phyloP scores from a whole-genome alignment of 192 early-diverging fungal genomes.

The Entophlyctis luteolus region DNA sequence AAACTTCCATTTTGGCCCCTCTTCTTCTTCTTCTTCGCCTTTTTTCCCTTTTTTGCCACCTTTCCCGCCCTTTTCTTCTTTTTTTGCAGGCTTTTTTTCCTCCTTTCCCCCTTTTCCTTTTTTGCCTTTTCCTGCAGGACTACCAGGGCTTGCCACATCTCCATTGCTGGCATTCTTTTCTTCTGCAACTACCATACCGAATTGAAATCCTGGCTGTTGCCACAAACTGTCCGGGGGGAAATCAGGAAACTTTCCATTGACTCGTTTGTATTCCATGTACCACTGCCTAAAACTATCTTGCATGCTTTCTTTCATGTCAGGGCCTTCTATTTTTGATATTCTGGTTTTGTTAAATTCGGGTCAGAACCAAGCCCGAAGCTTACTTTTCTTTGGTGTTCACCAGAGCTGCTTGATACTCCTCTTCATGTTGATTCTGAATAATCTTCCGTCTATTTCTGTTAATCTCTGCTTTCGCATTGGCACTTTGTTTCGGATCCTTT shows the following conservation, averaged over 20 bases:
- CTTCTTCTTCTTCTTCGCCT: slow-evolving; percentile 33
- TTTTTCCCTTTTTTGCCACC: slow-evolving; percentile 29
- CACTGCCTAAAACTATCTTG: slow-evolving; percentile 61
- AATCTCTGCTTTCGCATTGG: slow-evolving; percentile 37
- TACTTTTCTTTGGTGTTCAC: slow-evolving; percentile 61
- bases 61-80: slow-evolving; percentile 28
- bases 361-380: not conserved
- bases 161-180: slow-evolving; percentile 6
- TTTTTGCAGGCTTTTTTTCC: slow-evolving; percentile 30
- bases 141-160: not conserved
- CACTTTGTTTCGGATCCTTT: slow-evolving; percentile 39
- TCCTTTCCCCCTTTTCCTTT: slow-evolving; percentile 7
- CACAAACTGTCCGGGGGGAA: slow-evolving; percentile 53
- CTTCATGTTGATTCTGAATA: slow-evolving; percentile 57
- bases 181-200: slow-evolving; percentile 25
- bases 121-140: not conserved
- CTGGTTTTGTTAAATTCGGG: slow-evolving; percentile 21
- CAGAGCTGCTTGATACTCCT: slow-evolving; percentile 59
- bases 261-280: slow-evolving; percentile 63
- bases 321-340: slow-evolving; percentile 56
- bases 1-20: slow-evolving; percentile 38
- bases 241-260: slow-evolving; percentile 58
- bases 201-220: slow-evolving; percentile 52
- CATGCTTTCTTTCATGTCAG: slow-evolving; percentile 60
- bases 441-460: slow-evolving; percentile 51